A percentile compares a stretch with the other conserved stretches of the same genome.
phyloP scores from a whole-genome alignment of 2,329 filamentous ascomycete species.

The Colletotrichum sansevieriae region DNA sequence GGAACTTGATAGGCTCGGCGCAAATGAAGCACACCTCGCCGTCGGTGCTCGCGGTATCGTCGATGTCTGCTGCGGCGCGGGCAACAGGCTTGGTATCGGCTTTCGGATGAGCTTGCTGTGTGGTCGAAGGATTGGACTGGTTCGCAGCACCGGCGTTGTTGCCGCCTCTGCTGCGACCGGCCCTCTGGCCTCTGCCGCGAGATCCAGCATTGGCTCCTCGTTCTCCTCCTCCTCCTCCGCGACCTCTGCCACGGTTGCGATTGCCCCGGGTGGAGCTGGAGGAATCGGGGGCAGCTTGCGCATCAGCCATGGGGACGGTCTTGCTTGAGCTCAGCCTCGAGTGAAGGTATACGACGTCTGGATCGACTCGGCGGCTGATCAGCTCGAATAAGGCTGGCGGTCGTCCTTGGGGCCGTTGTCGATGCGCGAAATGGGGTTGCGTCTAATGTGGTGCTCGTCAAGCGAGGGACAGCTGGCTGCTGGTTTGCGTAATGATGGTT shows the following conservation, averaged over 20 bases:
- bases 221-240: conserved; percentile 53
- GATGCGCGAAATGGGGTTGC: conserved; percentile 8
- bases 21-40: conserved; percentile 98
- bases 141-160: conserved; percentile 26
- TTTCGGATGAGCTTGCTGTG: conserved; percentile 14
- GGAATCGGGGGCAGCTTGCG: conserved; percentile 20
- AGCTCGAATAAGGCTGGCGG: neutral
- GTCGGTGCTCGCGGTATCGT: conserved; percentile 64
- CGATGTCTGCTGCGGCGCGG: conserved; percentile 46
- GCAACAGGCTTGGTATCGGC: conserved; percentile 41
- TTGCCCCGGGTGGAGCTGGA: conserved; percentile 38
- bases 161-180: conserved; percentile 43
- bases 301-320: conserved; percentile 29
- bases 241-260: conserved; percentile 40
- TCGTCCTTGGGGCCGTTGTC: neutral
- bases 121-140: conserved; percentile 14
- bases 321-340: no score
- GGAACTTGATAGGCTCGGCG: conserved; percentile 88
- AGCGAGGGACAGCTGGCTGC: neutral
- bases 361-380: neutral
- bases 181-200: conserved; percentile 34
- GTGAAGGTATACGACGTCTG: neutral
- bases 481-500: neutral
- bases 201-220: conserved; percentile 47
- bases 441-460: neutral